Evolutionary conservation across 1,139 yeast genomes (phyloP), one percentile per base, ranked within the genome.

Genomic region (Lodderomyces pseudojiufengensis): DNA sequence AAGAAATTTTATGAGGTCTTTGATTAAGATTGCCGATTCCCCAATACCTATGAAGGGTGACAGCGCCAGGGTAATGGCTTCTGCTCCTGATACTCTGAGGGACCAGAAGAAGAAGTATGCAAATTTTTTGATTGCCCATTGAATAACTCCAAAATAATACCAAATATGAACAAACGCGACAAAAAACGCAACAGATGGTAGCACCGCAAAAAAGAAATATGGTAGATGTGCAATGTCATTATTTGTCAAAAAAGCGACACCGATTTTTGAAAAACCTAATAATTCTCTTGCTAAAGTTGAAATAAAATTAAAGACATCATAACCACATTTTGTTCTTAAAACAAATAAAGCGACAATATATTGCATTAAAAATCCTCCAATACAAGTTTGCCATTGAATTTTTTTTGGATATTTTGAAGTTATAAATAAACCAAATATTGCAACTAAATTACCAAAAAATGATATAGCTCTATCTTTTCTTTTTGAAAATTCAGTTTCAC

Each of bases 31-130:
- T 8, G 84, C 84, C 38, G 78, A 70, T 59, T 79, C 85, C 52
- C 85, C 84, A 50, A 77, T 80, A 33, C 85, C 85, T 49, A 79
- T 69, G 51, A 79, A 79, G 5, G 85, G 85, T 29, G 84, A 75
- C 1, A 84, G 84, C 31, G 84, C 81, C 9, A 83, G 83, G 24
- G 79, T 80, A 35, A 78, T 74, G 20, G 84, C 78, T 54, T 79
- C 85, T 32, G 84, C 83, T 47, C 85, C 85, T 23, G 79, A 70
- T 12, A 77, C 76, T 44, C 67, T 63, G 64, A 78, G 68, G 25
- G 78, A 54, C 83, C 83, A 79, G 64, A 72, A 76, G 63, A 79
- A 78, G 48, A 78, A 69, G 50, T 58, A 57, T 14, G 84, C 80
- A 48, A 77, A 76, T 56, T 79, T 79, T 32, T 70, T 70, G 44